Conservation (phyloP, 176 grass and related monocot species). For the Panicum miliaceum region DNA sequence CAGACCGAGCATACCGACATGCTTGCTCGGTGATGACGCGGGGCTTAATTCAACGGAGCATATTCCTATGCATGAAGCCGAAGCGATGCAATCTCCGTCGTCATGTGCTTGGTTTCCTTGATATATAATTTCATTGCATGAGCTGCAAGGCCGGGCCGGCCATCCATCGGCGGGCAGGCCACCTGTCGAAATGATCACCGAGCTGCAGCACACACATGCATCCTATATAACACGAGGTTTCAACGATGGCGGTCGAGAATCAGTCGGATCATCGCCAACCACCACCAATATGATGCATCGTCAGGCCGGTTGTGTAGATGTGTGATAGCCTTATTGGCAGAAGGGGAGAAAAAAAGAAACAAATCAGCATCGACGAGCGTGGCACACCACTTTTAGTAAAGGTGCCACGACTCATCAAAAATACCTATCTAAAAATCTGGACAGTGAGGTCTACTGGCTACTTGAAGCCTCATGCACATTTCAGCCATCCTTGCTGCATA, state of each 20-base stretch:
- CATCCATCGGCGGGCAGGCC: not conserved
- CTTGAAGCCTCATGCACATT: not conserved
- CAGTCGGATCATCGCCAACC: too few relatives aligned
- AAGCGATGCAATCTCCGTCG: not conserved
- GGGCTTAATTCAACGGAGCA: not conserved
- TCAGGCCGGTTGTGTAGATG: too few relatives aligned
- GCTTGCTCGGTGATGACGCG: too few relatives aligned
- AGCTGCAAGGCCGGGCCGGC: not conserved
- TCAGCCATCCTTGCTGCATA: slow-evolving; percentile 18
- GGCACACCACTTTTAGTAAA: not conserved
- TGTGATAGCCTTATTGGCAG: slow-evolving; percentile 39
- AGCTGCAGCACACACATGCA: not conserved
- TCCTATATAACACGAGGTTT: too few relatives aligned
- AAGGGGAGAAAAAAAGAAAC: slow-evolving; percentile 13
- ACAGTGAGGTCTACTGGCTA: not conserved
- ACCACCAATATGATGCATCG: too few relatives aligned
- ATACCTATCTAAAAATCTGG: slow-evolving; percentile 23
- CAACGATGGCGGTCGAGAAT: not conserved
- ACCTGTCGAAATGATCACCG: slow-evolving; percentile 3
- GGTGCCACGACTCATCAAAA: not conserved
- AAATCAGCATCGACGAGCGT: slow-evolving; percentile 24
- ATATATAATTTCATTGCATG: not conserved
- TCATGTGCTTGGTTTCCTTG: not conserved
- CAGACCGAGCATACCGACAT: not conserved
- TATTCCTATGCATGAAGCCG: not conserved